phyloP scores from a whole-genome alignment of 768 basidiomycete species.

The Psilocybe tampanensis region DNA sequence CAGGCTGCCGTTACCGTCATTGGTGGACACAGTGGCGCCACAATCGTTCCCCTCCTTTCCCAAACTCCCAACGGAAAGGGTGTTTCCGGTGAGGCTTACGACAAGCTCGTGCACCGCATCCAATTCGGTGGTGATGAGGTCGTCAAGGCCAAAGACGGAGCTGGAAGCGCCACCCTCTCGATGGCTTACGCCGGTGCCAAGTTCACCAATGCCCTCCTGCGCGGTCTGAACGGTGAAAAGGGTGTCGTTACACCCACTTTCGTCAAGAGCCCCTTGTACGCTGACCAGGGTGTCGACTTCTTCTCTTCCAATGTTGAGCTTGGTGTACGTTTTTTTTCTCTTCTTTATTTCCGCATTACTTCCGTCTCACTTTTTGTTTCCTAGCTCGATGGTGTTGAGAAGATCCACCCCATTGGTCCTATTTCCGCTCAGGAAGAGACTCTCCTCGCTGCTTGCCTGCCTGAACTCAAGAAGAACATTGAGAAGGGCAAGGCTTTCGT shows the following conservation, averaged over 20 bases:
- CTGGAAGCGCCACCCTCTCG: slow-evolving; percentile 91
- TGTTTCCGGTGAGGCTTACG: slow-evolving; percentile 75
- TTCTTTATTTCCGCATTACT: slow-evolving; percentile 9
- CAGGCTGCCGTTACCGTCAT: slow-evolving; percentile 82
- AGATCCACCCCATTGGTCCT: slow-evolving; percentile 84
- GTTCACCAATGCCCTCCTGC: slow-evolving; percentile 82
- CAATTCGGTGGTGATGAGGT: slow-evolving; percentile 99
- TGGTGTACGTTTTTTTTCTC: slow-evolving; percentile 61
- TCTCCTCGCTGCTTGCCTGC: slow-evolving; percentile 84
- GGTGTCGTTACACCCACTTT: slow-evolving; percentile 84
- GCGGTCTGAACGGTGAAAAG: slow-evolving; percentile 87
- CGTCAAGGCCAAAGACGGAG: slow-evolving; percentile 96
- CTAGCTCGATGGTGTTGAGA: slow-evolving; percentile 82
- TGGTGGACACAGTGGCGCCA: slow-evolving; percentile 96
- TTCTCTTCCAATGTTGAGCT: slow-evolving; percentile 96
- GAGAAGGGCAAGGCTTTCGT: slow-evolving; percentile 89
- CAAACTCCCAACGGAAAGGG: slow-evolving; percentile 72
- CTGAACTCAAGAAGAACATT: slow-evolving; percentile 97
- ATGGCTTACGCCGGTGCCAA: slow-evolving; percentile 96
- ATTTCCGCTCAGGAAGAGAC: slow-evolving; percentile 83
- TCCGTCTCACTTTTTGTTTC: slow-evolving; percentile 13
- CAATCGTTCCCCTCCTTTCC: slow-evolving; percentile 94
- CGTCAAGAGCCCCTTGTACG: slow-evolving; percentile 87
- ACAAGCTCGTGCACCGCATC: slow-evolving; percentile 87
- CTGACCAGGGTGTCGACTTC: slow-evolving; percentile 85